Percentiles rank a stretch among this genome's conserved stretches.
Evolutionary conservation across 352 stramenopile genomes (phyloP).

Genomic region (Globisporangium perplexum): DNA sequence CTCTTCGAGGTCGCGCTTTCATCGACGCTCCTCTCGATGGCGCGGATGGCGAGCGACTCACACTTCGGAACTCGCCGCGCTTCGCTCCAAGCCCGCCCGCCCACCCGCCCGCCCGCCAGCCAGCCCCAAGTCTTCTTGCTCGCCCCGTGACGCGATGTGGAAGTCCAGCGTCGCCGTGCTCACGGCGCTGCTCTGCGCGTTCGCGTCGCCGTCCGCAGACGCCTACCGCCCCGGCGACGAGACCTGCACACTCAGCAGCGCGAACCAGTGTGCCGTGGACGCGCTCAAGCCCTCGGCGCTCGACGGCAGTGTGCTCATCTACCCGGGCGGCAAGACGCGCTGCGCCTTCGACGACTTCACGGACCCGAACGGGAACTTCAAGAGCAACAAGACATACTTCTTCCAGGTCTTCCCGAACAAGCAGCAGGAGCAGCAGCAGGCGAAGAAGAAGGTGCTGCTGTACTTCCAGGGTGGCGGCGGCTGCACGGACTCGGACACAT

Average conservation of each 20-base stretch:
- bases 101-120: too few species aligned
- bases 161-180: conserved; percentile 1
- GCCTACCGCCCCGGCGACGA: conserved; percentile 17
- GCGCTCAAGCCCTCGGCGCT: conserved; percentile 17
- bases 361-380: conserved; percentile 2
- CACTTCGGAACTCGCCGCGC: neutral
- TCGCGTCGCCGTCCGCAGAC: neutral
- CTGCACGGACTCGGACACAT: conserved; percentile 29
- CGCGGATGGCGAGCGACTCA: too few species aligned
- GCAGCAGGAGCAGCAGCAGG: conserved; percentile 15
- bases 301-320: conserved; percentile 25
- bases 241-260: conserved; percentile 16
- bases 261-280: conserved; percentile 23
- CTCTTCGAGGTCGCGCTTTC: too few species aligned
- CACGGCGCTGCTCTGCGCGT: conserved; percentile 7
- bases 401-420: conserved; percentile 41
- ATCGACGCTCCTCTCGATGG: too few species aligned
- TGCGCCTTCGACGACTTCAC: conserved; percentile 17
- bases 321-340: conserved; percentile 14
- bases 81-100: neutral
- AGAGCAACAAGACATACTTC: conserved; percentile 22
- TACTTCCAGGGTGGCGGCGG: conserved; percentile 36
- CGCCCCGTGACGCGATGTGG: conserved; percentile 2
- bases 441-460: conserved; percentile 34
- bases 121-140: neutral